Evolutionary conservation across 2,329 filamentous ascomycete species (phyloP).

Genomic region (Aureobasidium sp.): DNA sequence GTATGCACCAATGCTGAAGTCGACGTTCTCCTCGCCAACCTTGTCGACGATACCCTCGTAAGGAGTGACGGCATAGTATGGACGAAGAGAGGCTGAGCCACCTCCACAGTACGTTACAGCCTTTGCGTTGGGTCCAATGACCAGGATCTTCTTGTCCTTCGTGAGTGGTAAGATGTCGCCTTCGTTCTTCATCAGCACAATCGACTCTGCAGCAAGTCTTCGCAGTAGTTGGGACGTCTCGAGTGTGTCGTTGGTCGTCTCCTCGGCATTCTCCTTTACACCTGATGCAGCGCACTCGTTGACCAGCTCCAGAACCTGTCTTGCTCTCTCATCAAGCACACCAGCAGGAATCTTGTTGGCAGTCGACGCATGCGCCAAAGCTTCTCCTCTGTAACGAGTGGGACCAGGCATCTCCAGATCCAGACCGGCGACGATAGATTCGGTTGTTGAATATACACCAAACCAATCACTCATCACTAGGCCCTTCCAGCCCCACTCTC

Average conservation of each 20-base stretch:
- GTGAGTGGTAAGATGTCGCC: constrained; percentile 54
- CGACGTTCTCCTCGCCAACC: constrained; percentile 16
- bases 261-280: constrained; percentile 23
- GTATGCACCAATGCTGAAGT: constrained; percentile 18
- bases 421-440: constrained; percentile 62
- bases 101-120: constrained; percentile 46
- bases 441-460: constrained; percentile 61
- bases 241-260: constrained; percentile 24
- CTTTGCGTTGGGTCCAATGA: constrained; percentile 69
- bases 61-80: constrained; percentile 28
- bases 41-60: constrained; percentile 25
- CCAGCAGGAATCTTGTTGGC: constrained; percentile 48
- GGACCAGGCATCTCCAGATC: constrained; percentile 71
- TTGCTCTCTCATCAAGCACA: constrained; percentile 50
- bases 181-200: constrained; percentile 56
- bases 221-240: constrained; percentile 26
- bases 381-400: constrained; percentile 25
- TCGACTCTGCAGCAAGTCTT: constrained; percentile 22
- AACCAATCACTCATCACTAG: constrained; percentile 58
- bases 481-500: constrained; percentile 58
- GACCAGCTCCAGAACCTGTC: constrained; percentile 52
- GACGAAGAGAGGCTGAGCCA: constrained; percentile 26
- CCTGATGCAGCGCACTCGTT: constrained; percentile 29
- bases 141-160: constrained; percentile 59
- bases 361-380: constrained; percentile 29